These are phyloP conservation scores for Theileria parva DNA, from an alignment of 169 alveolate species.

Conservation along the genomic window DNA sequence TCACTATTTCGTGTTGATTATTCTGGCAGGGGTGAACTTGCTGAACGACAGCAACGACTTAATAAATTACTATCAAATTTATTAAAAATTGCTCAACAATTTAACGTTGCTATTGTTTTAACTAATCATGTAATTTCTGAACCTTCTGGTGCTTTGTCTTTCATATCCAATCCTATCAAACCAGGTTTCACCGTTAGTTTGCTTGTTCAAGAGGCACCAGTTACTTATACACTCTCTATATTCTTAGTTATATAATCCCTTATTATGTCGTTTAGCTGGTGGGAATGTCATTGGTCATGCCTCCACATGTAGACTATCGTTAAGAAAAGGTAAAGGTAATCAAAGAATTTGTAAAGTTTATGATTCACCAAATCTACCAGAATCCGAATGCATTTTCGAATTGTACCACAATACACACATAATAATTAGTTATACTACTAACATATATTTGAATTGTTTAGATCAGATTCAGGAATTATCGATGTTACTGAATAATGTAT, in stretches of 20 bases:
- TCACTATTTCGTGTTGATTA: slow-evolving; percentile 87
- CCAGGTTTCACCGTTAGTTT: slow-evolving; percentile 73
- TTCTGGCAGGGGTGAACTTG: slow-evolving; percentile 94
- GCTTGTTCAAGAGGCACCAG: not conserved
- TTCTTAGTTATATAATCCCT: too few relatives aligned
- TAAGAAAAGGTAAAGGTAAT: slow-evolving; percentile 95
- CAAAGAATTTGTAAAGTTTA: slow-evolving; percentile 93
- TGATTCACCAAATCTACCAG: slow-evolving; percentile 96
- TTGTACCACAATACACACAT: too few relatives aligned
- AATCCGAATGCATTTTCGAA: slow-evolving; percentile 89
- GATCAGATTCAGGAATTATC: slow-evolving; percentile 61
- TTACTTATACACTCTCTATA: not conserved
- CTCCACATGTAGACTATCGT: slow-evolving; percentile 90
- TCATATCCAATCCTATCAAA: slow-evolving; percentile 87
- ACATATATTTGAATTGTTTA: slow-evolving; percentile 18
- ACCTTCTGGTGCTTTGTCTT: slow-evolving; percentile 90
- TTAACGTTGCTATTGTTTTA: slow-evolving; percentile 91
- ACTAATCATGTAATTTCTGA: slow-evolving; percentile 95
- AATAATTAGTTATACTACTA: not conserved
- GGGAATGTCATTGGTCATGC: slow-evolving; percentile 99
- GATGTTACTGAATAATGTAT: slow-evolving; percentile 54
- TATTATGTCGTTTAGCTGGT: slow-evolving; percentile 86
- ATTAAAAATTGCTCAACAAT: slow-evolving; percentile 93
- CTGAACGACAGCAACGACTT: slow-evolving; percentile 94
- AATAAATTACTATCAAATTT: slow-evolving; percentile 85